Evolutionary conservation across 768 basidiomycete species (phyloP).

Genomic region (Termitomyces sp.): DNA sequence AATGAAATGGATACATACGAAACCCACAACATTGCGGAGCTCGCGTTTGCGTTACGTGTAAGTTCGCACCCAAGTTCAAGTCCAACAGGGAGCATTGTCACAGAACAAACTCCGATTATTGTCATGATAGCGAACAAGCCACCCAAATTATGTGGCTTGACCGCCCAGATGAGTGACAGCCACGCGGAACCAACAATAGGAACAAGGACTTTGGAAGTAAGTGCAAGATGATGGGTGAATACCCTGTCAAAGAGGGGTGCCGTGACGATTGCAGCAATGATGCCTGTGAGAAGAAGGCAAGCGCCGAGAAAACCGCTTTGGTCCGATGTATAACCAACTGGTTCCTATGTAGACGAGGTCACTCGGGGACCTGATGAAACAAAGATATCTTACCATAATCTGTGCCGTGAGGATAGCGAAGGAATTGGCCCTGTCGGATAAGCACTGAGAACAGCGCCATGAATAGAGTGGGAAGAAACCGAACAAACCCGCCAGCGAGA

Average conservation of each 20-base stretch:
- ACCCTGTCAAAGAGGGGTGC: constrained; percentile 80
- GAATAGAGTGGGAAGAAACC: background rate
- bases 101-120: constrained; percentile 57
- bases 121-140: constrained; percentile 64
- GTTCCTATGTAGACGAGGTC: constrained; percentile 37
- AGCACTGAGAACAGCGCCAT: background rate
- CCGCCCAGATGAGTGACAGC: constrained; percentile 83
- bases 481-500: constrained; percentile 56
- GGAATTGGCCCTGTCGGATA: constrained; percentile 42
- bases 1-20: constrained; percentile 34
- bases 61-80: constrained; percentile 78
- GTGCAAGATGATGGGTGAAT: constrained; percentile 67
- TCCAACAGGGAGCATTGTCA: constrained; percentile 70
- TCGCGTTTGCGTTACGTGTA: constrained; percentile 74
- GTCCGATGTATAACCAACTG: constrained; percentile 64
- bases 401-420: constrained; percentile 66
- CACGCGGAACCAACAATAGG: constrained; percentile 60
- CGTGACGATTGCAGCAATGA: constrained; percentile 59
- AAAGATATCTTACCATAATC: constrained; percentile 47
- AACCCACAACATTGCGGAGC: constrained; percentile 74
- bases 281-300: constrained; percentile 61
- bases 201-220: constrained; percentile 52
- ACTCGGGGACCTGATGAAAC: background rate
- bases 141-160: constrained; percentile 53
- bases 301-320: constrained; percentile 68